A percentile compares a stretch with the other conserved stretches of the same genome.
phyloP scores from a whole-genome alignment of 164 flowering plant species.

The Taxillus chinensis region DNA sequence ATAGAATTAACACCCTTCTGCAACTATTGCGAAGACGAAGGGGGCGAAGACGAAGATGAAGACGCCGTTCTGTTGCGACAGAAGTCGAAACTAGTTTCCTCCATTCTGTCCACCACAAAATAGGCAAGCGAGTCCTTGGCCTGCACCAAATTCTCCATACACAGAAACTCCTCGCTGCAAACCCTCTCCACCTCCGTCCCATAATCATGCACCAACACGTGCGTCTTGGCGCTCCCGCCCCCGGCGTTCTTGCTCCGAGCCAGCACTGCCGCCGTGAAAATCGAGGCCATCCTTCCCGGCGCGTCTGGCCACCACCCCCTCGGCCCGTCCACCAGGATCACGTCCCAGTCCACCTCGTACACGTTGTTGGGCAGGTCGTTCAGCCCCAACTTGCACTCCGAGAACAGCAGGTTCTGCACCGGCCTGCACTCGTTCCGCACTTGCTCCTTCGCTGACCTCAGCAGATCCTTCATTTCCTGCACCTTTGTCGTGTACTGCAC shows the following conservation, averaged over 20 bases:
- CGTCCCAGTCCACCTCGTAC: constrained; percentile 86
- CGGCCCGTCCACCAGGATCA: constrained; percentile 84
- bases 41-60: neutral
- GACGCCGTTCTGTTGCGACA: neutral
- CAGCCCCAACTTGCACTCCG: constrained; percentile 73
- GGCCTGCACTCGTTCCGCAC: constrained; percentile 64
- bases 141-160: neutral
- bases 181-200: neutral
- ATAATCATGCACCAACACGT: constrained; percentile 21
- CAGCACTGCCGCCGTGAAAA: constrained; percentile 81
- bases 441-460: constrained; percentile 44
- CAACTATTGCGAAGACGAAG: too few species aligned
- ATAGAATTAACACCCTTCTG: too few species aligned
- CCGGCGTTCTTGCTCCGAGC: constrained; percentile 67
- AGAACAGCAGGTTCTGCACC: constrained; percentile 79
- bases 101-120: neutral
- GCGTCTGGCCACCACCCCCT: constrained; percentile 64
- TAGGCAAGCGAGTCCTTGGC: neutral
- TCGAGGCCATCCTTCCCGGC: constrained; percentile 79
- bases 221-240: constrained; percentile 39
- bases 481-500: constrained; percentile 63
- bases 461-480: constrained; percentile 40
- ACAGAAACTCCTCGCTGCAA: neutral
- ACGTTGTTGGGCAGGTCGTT: constrained; percentile 86
- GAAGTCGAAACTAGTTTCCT: neutral